Base-by-base conservation (phyloP, 2,329 filamentous ascomycete species). In the Fusarium foetens region DNA sequence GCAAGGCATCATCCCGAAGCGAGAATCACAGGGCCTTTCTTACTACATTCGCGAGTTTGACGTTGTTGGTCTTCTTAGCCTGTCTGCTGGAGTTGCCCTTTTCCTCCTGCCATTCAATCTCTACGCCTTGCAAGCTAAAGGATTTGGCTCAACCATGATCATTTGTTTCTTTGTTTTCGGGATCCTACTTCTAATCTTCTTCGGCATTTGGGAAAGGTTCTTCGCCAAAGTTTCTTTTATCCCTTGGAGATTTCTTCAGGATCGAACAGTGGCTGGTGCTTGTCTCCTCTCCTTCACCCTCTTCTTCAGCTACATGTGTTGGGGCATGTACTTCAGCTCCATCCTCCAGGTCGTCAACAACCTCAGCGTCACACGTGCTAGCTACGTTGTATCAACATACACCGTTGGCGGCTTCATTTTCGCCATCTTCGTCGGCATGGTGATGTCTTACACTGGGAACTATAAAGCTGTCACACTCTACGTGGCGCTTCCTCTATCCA, bases 81-180 rank as follows among this genome's bases (percentile, higher is more conserved):
- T 91, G 69, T 84, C 86, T 19, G 81, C 80, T 2, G 90, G 88
- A 0, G 84, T 91, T 35, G 83, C 86, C 0, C 78, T 92, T 17
- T 88, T 93, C 72, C 81, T 93, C n/a, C 83, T 93, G 2, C 90
- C 91, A 0, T 88, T 93, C 77, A 91, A 86, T n/a, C 81, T 93
- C 21, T 84, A 86, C 51, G 71, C 79, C 6, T 7, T 54, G 13
- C 66, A 69, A 23, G 63, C 63, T 6, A 68, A 67, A 6, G 48
- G 57, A 0, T 68, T 67, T 17, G 57, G 55, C 8, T 68, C 65
- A 2, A 8, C 63, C 7, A 72, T 71, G 64, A 72, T 69, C n/a
- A 68, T 71, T 3, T 68, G 68, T 13, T 87, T 91, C 82, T 81
- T 86, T 27, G 83, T 89, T 5, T 75, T 92, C 29, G 92, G 92